Evolutionary conservation across 108 stramenopile species (phyloP), one percentile per base, ranked within the genome.

Genomic region (Mediolabrus comicus): DNA sequence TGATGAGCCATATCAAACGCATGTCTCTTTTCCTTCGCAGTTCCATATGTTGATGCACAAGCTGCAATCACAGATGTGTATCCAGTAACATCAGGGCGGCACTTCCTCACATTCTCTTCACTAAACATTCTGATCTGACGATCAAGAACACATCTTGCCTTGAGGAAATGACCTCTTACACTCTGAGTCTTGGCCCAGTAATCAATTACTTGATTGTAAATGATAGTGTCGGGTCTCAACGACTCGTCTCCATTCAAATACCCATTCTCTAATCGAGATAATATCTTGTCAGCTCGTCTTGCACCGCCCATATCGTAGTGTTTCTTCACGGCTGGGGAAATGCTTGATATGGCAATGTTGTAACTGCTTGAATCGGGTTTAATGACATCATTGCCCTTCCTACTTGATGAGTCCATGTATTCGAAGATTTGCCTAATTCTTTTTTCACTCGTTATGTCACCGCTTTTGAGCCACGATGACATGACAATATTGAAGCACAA

Each of bases 171-270:
- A 22, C 82, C 84, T 11, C 63, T 14, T 7, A 67, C 38, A 3
- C 53, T 54, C 25, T 81, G 73, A 13, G 68, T 77, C 57, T 83
- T 86, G 3, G 92, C 86, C 87, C 86, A 87, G 19, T 72, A 82
- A 9, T 85, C 84, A 53, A 93, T 89, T 31, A 83, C 92, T 36
- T 80, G 75, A 55, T 93, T 93, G 79, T 86, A 93, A 1, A 90
- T 39, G 22, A 93, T 83, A 0, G 89, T 83, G 26, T 92, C 89
- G 0, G 80, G 83, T 25, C 43, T 35, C 2, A 87, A 27, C 8
- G 58, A 35, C 14, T 62, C 61, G 8, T 83, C 83, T 69, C 67
- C 72, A 11, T 68, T 73, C 34, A 56, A 61, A 49, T 26, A 84
- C 0, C 56, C 73, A 61, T 55, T 35, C 62, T 84, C 79, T 17